Conservation (phyloP, 2,329 filamentous ascomycete genomes). For the Metarhizium humberi region DNA sequence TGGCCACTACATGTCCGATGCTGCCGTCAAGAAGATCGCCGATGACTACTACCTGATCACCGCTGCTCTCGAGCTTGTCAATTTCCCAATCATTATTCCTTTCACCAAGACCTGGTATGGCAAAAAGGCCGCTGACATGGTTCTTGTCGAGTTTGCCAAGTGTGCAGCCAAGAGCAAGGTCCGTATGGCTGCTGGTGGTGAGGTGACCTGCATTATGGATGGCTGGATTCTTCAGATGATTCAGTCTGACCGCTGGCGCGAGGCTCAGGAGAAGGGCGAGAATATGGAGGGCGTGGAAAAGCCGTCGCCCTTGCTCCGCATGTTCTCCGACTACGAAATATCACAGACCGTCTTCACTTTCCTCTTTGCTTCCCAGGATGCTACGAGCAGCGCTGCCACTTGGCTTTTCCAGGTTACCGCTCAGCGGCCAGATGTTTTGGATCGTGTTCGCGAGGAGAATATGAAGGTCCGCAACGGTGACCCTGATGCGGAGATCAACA, state of each 20-base stretch:
- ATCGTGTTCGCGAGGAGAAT: slow-evolving; percentile 89
- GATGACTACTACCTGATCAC: slow-evolving; percentile 97
- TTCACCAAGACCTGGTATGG: slow-evolving; percentile 96
- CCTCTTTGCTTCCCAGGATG: slow-evolving; percentile 94
- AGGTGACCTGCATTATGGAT: slow-evolving; percentile 89
- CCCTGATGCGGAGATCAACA: slow-evolving; percentile 56
- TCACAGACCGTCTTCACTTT: slow-evolving; percentile 92
- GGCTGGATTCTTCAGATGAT: slow-evolving; percentile 86
- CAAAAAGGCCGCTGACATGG: slow-evolving; percentile 91
- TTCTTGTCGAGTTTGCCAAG: slow-evolving; percentile 78
- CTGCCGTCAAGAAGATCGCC: slow-evolving; percentile 85
- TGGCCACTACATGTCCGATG: slow-evolving; percentile 87
- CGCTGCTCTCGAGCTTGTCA: slow-evolving; percentile 90
- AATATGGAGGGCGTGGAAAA: slow-evolving; percentile 63
- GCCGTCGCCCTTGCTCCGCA: slow-evolving; percentile 71
- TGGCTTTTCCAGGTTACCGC: slow-evolving; percentile 95
- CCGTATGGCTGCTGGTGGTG: slow-evolving; percentile 79
- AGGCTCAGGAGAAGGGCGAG: slow-evolving; percentile 66
- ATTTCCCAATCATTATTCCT: slow-evolving; percentile 93
- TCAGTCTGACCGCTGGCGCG: slow-evolving; percentile 71
- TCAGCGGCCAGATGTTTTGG: slow-evolving; percentile 84
- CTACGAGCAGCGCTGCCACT: slow-evolving; percentile 84
- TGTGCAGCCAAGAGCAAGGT: slow-evolving; percentile 91
- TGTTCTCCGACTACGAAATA: slow-evolving; percentile 87
- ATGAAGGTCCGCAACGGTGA: slow-evolving; percentile 67